A percentile compares a stretch with the other conserved stretches of the same genome.
phyloP scores from a whole-genome alignment of 371 early-diverging fungal species.

The Lichtheimia corymbifera region DNA sequence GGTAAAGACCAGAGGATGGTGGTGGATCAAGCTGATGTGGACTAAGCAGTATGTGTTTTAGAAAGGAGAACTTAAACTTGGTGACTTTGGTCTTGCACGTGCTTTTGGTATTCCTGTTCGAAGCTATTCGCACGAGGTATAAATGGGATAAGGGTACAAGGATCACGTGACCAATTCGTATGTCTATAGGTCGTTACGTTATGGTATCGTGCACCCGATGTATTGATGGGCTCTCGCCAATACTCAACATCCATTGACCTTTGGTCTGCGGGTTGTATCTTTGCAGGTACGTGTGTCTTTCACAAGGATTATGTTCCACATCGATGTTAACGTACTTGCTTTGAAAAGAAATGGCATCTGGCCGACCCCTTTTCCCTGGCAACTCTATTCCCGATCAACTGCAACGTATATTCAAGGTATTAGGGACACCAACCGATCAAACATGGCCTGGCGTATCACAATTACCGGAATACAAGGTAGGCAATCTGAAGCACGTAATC shows the following conservation, averaged over 20 bases:
- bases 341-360: slow-evolving; percentile 78
- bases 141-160: too few species aligned
- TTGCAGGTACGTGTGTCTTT: slow-evolving; percentile 61
- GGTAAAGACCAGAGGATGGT: slow-evolving; percentile 19
- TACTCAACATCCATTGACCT: slow-evolving; percentile 98
- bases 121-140: slow-evolving; percentile 96
- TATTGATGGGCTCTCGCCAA: slow-evolving; percentile 96
- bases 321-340: background rate
- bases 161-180: slow-evolving; percentile 1
- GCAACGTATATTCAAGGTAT: slow-evolving; percentile 83
- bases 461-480: slow-evolving; percentile 85
- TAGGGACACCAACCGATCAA: slow-evolving; percentile 90
- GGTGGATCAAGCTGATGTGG: background rate
- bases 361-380: slow-evolving; percentile 97
- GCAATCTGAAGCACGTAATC: background rate
- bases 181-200: slow-evolving; percentile 76
- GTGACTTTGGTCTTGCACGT: slow-evolving; percentile 97
- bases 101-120: slow-evolving; percentile 97
- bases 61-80: slow-evolving; percentile 92
- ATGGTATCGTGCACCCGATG: slow-evolving; percentile 99
- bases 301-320: background rate
- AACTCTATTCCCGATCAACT: slow-evolving; percentile 89
- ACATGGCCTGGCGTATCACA: slow-evolving; percentile 92
- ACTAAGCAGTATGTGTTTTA: slow-evolving; percentile 14
- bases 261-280: slow-evolving; percentile 99